Percentiles rank a stretch among this genome's conserved stretches.
These are phyloP conservation scores for Ophiostoma perfectum DNA, from an alignment of 2,329 filamentous ascomycete species.

Conservation along the genomic window DNA sequence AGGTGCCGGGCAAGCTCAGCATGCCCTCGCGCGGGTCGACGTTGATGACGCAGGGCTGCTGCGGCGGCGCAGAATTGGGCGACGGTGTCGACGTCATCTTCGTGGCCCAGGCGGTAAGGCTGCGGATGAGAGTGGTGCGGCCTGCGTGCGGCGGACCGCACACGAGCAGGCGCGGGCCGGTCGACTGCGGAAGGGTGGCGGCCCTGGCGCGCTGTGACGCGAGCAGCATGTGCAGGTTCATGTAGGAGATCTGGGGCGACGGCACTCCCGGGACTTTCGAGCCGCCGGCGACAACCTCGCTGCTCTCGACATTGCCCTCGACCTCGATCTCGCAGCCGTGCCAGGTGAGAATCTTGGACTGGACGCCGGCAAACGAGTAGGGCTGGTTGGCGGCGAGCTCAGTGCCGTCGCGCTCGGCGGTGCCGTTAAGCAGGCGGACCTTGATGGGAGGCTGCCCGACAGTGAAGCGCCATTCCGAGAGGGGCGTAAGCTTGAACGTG, in stretches of 20 bases:
- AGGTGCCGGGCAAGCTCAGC: constrained; percentile 69
- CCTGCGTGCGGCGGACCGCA: constrained; percentile 73
- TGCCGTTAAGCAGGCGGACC: constrained; percentile 67
- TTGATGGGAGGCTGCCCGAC: constrained; percentile 48
- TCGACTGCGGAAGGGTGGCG: constrained; percentile 39
- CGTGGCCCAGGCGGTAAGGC: constrained; percentile 72
- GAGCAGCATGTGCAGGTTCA: constrained; percentile 85
- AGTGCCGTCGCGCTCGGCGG: constrained; percentile 89
- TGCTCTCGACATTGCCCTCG: constrained; percentile 56
- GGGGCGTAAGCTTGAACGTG: constrained; percentile 51
- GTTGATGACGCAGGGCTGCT: constrained; percentile 77
- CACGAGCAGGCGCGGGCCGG: constrained; percentile 75
- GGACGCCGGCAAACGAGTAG: constrained; percentile 76
- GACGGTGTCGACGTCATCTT: constrained; percentile 40
- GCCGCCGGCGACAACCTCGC: constrained; percentile 46
- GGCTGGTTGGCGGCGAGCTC: constrained; percentile 76
- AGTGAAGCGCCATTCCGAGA: constrained; percentile 75
- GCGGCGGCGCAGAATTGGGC: constrained; percentile 32
- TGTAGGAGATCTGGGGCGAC: constrained; percentile 71
- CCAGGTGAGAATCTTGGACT: constrained; percentile 88
- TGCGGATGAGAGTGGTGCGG: constrained; percentile 76
- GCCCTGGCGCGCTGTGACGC: constrained; percentile 64
- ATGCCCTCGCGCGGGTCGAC: constrained; percentile 76
- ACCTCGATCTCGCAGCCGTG: constrained; percentile 84
- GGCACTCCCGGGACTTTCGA: constrained; percentile 33